Conservation (phyloP, 768 basidiomycete species). For the Agaricus subrufescens region DNA sequence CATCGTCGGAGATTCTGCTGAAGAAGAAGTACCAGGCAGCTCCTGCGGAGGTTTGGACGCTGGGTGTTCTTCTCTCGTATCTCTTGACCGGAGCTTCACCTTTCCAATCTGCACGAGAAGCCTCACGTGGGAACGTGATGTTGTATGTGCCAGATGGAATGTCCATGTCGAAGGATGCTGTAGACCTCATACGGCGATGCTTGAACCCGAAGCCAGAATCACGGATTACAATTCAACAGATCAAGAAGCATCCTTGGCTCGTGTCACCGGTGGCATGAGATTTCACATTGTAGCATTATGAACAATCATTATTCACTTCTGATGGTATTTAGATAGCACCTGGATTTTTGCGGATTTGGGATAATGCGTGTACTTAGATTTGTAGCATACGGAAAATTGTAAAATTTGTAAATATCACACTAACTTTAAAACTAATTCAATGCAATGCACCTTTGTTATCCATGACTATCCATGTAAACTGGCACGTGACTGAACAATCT, state of each 20-base stretch:
- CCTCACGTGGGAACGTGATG: slow-evolving; percentile 60
- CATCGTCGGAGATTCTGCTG: slow-evolving; percentile 88
- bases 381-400: no score
- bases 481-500: slow-evolving; percentile 11
- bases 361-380: no score
- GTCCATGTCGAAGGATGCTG: slow-evolving; percentile 40
- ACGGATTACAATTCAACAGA: slow-evolving; percentile 77
- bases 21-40: slow-evolving; percentile 88
- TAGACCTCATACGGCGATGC: slow-evolving; percentile 70
- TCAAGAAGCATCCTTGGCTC: slow-evolving; percentile 85
- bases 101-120: slow-evolving; percentile 83
- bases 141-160: slow-evolving; percentile 37
- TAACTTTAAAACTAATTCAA: no score
- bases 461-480: no score
- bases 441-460: no score
- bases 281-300: neutral
- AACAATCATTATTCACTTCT: neutral
- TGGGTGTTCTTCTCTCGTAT: slow-evolving; percentile 93
- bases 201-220: slow-evolving; percentile 79
- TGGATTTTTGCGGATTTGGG: neutral
- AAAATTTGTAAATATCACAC: no score
- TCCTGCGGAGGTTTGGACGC: slow-evolving; percentile 94
- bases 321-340: neutral
- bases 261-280: neutral
- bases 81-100: slow-evolving; percentile 90